Evolutionary conservation across 257 asterid genomes (phyloP).

Genomic region (Nicotiana paniculata): DNA sequence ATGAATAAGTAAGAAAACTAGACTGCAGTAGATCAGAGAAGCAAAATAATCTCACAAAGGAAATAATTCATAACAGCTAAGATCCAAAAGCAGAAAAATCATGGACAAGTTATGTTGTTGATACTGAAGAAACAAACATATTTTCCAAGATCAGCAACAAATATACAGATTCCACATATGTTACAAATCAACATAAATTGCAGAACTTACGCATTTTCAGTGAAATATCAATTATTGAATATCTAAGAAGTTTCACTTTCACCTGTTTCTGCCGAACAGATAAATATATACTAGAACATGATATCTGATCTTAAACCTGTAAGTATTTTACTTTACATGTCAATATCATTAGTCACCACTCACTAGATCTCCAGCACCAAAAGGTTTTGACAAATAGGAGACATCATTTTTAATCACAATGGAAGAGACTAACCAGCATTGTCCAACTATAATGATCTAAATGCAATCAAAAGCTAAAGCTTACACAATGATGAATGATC

Average conservation of each 20-base stretch:
- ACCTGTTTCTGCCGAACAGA: neutral
- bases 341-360: neutral
- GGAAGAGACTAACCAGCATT: neutral
- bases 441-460: neutral
- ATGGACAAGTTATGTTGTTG: neutral
- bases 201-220: neutral
- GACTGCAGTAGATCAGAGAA: neutral
- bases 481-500: neutral
- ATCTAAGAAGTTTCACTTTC: neutral
- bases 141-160: neutral
- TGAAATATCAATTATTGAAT: neutral
- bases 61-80: neutral
- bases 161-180: neutral
- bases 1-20: slow-evolving; percentile 8
- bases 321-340: neutral
- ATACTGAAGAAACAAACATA: neutral
- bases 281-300: neutral
- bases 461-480: neutral
- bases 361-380: neutral
- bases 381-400: neutral
- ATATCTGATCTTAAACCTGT: neutral
- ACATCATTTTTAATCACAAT: neutral
- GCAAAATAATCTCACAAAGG: neutral
- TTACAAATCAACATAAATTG: neutral
- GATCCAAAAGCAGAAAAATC: neutral